These are phyloP conservation scores for Colletotrichum tamarilloi DNA, from an alignment of 2,329 filamentous ascomycete genomes.

Conservation along the genomic window DNA sequence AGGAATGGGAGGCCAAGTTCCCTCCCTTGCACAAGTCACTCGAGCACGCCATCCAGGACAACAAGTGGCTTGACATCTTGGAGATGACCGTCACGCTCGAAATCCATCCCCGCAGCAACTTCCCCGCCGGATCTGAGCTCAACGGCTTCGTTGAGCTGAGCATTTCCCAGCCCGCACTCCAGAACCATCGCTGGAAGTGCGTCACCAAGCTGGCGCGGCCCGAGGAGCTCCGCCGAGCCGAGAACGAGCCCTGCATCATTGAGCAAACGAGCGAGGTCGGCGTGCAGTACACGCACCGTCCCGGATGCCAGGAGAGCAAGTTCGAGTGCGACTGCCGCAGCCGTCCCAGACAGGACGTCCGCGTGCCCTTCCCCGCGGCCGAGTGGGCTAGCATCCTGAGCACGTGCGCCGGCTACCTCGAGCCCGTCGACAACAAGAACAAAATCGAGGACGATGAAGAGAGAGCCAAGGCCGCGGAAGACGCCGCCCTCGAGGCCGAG, in stretches of 20 bases:
- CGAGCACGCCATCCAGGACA: constrained; percentile 58
- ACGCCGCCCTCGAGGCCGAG: constrained; percentile 35
- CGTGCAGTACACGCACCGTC: constrained; percentile 59
- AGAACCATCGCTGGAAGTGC: constrained; percentile 70
- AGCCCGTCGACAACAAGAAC: constrained; percentile 35
- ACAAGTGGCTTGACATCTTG: constrained; percentile 67
- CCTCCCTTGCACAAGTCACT: constrained; percentile 66
- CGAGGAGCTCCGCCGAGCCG: constrained; percentile 57
- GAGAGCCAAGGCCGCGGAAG: constrained; percentile 38
- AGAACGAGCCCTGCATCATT: constrained; percentile 53
- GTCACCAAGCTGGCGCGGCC: constrained; percentile 69
- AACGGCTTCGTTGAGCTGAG: constrained; percentile 69
- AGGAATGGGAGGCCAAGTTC: constrained; percentile 69
- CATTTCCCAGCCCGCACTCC: constrained; percentile 63
- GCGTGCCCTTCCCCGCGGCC: constrained; percentile 67
- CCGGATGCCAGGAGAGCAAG: constrained; percentile 61
- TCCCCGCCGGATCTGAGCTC: constrained; percentile 69
- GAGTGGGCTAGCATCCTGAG: constrained; percentile 70
- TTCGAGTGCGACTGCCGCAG: constrained; percentile 63
- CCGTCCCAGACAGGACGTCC: constrained; percentile 59
- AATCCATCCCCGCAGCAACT: constrained; percentile 66
- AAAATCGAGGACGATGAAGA: constrained; percentile 39
- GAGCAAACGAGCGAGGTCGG: constrained; percentile 63
- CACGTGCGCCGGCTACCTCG: constrained; percentile 64
- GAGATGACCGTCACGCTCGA: constrained; percentile 73